Evolutionary conservation across 805 yeast genomes (phyloP), one percentile per base, ranked within the genome.

Genomic region (Naumovozyma dairenensis): DNA sequence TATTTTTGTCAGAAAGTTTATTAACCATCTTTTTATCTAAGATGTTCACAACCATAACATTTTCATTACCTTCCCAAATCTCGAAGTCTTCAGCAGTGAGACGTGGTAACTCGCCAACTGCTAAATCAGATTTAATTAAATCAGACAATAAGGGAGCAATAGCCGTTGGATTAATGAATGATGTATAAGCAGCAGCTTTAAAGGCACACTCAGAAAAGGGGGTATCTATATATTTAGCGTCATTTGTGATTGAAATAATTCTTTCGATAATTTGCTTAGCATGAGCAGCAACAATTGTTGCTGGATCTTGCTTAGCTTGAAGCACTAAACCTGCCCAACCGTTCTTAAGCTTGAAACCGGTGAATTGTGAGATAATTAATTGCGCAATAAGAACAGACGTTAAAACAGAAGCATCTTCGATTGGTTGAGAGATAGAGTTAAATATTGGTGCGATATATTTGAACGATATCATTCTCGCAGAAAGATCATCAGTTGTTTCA

Each of bases 251-350:
- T 1, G 38, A 31, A n/a, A 42, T 32, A 24, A 52, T 45, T 18
- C 33, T 45, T 26, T 31, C 44, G 15, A 51, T 36, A 6, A 49
- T 39, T 32, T 48, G 24, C 4, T 40, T 29, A 36, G 54, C 46
- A 53, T 53, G 34, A 18, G 49, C 40, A 37, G 49, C 37, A 2
- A 80, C 71, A 21, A 84, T 52, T 1, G 46, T 43, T 12, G 80
- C 80, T 2, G 95, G 83, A 51, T 87, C 93, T 20, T 69, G 46
- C 2, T 58, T 49, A 6, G 80, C 69, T 29, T 71, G 62, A 46
- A 78, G 71, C 24, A 76, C 76, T 27, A 85, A 57, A 0, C 81
- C 81, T 21, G 85, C 80, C 97, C 97, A 89, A 2, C 80, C 77
- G 39, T 70, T 59, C 51, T 64, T 59, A 41, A 55, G 37, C 29